phyloP scores from a whole-genome alignment of 805 yeast genomes.

The Maudiozyma serrabonitensis region DNA sequence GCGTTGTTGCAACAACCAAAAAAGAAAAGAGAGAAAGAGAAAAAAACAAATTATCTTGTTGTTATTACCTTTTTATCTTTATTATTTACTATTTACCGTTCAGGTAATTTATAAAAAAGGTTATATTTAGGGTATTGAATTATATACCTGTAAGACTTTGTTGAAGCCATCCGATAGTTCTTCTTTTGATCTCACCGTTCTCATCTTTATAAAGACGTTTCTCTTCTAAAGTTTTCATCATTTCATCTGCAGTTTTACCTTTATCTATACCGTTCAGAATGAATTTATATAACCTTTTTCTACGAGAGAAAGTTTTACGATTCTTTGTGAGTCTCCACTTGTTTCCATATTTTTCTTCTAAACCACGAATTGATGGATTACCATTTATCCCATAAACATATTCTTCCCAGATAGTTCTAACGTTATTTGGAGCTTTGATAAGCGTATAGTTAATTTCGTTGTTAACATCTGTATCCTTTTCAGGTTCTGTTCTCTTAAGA shows the following conservation, averaged over 20 bases:
- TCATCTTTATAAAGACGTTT: constrained; percentile 25
- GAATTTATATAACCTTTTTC: constrained; percentile 30
- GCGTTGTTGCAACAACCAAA: not conserved
- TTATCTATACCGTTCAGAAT: constrained; percentile 27
- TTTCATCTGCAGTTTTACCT: constrained; percentile 28
- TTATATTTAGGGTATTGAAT: not conserved
- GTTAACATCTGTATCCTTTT: not conserved
- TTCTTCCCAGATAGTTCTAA: constrained; percentile 32
- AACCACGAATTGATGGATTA: constrained; percentile 31
- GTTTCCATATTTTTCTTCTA: constrained; percentile 34
- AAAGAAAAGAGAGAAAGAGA: not conserved
- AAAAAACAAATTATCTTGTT: too few species aligned
- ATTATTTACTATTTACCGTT: too few species aligned
- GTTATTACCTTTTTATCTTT: too few species aligned
- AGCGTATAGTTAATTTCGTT: constrained; percentile 17
- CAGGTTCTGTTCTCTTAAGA: not conserved
- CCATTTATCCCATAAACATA: constrained; percentile 34
- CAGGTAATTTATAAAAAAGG: too few species aligned
- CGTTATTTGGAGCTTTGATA: constrained; percentile 28
- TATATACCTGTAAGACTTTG: constrained; percentile 28
- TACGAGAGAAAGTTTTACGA: constrained; percentile 29
- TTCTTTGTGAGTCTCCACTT: constrained; percentile 33
- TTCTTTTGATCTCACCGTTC: constrained; percentile 26
- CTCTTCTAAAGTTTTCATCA: constrained; percentile 25
- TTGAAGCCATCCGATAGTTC: constrained; percentile 32